Evolutionary conservation across 1,284 basidiomycete genomes (phyloP), one percentile per base, ranked within the genome.

Genomic region (Ustilago curta): DNA sequence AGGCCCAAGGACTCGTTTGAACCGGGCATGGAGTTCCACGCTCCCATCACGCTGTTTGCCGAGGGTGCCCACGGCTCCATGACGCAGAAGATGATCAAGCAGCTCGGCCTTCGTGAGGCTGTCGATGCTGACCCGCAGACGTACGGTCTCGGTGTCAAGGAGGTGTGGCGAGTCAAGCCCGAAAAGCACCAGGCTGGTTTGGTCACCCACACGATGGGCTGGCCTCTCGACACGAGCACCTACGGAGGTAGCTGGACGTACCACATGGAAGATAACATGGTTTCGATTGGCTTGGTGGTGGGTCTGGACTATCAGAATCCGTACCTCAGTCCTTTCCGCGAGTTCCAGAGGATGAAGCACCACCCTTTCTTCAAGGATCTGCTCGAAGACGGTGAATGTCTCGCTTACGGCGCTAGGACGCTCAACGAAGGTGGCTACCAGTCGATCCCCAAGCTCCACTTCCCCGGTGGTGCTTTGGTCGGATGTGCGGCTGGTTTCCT

Each of bases 331-430:
- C 96, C 96, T 0, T 98, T 94, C 86, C 89, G 91, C 57, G 96
- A 98, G 85, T 90, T 99, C 42, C 95, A 97, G 89, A 90, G 93
- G 58, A 93, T 98, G 91, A 99, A 99, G 87, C 96, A 98, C 85
- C 96, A 99, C 84, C 95, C 96, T 0, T 92, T 94, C 85, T 94
- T 95, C 86, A 88, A 90, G 35, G 87, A 90, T 29, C 89, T 98
- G 21, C 90, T 99, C 18, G 90, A 91, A 58, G 91, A 91, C 19
- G 90, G 91, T 50, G 89, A 91, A 66, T 90, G 92, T 72, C 87
- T 98, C 32, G 93, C 94, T 0, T 99, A 99, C 83, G 96, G 93
- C 45, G 97, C 92, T 12, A 90, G 97, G 66, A 90, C 91, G 2
- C 88, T 99, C 64, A 98, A 94, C 83, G 96, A 99, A 86, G 96